These are phyloP conservation scores for Aspergillus sp. DNA, from an alignment of 2,329 filamentous ascomycete genomes.

Conservation along the genomic window DNA sequence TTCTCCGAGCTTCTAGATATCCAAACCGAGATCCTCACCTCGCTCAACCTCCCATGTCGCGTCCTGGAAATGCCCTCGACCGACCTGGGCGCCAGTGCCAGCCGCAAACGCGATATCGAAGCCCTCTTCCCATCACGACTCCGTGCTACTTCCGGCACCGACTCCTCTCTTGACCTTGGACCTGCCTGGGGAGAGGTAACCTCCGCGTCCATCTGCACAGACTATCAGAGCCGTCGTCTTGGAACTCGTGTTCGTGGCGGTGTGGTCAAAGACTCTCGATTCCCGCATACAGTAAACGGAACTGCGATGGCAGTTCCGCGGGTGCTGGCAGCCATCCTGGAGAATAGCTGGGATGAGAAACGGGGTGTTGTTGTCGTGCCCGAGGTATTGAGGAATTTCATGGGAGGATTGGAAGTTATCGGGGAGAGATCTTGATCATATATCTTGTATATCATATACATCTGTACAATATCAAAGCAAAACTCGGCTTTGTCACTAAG, in stretches of 20 bases:
- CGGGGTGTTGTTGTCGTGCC: constrained; percentile 67
- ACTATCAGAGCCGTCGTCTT: constrained; percentile 84
- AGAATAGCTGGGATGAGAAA: constrained; percentile 80
- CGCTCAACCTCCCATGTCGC: constrained; percentile 76
- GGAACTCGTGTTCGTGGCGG: constrained; percentile 64
- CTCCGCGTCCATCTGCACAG: constrained; percentile 83
- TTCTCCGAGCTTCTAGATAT: constrained; percentile 85
- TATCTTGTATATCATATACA: neutral
- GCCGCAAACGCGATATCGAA: constrained; percentile 87
- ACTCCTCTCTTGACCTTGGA: constrained; percentile 31
- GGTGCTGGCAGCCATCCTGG: constrained; percentile 80
- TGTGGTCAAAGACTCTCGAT: constrained; percentile 50
- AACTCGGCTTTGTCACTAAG: too few relatives aligned
- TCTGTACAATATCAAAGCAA: too few relatives aligned
- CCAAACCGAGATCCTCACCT: constrained; percentile 75
- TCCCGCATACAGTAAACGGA: constrained; percentile 88
- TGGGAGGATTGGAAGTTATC: constrained; percentile 71
- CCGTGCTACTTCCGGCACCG: constrained; percentile 12
- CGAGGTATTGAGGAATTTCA: constrained; percentile 73
- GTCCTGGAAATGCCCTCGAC: constrained; percentile 86
- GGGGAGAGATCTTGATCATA: constrained; percentile 20
- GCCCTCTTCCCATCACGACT: constrained; percentile 82
- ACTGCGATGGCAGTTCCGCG: constrained; percentile 89
- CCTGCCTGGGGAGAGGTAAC: constrained; percentile 91
- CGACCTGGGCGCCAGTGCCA: constrained; percentile 85